Evolutionary conservation across 2,329 filamentous ascomycete species (phyloP), one percentile per base, ranked within the genome.

Genomic region (Fusarium sp.): DNA sequence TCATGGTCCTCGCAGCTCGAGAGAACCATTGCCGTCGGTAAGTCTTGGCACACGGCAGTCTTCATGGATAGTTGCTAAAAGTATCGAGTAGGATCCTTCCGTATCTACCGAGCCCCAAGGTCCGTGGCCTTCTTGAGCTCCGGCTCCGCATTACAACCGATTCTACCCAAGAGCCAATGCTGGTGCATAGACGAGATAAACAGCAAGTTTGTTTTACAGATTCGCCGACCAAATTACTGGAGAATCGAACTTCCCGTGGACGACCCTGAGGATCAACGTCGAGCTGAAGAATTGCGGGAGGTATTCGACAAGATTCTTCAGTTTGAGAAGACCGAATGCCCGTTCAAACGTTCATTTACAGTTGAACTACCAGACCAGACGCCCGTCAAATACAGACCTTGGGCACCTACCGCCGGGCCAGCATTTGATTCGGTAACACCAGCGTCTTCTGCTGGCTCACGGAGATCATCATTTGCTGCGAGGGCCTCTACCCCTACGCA

Each of bases 41-140:
- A 66, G 86, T 42, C 31, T 10, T 18, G 13, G 26, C 24, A 24
- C 13, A 14, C 7, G 8, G 24, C n/a, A 18, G 5, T 15, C 22
- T 18, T 24, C 22, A 24, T 9, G 15, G 8, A 14, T n/a, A 22
- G 45, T 49, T 36, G 31, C 53, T 63, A 36, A 60, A n/a, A 26
- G 36, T 18, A 17, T 8, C 18, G 17, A 55, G 14, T 18, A 88
- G 94, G 94, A 3, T 87, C 90, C 2, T 86, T 98, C 63, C 88
- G 91, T 68, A 93, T 98, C 68, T 97, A 98, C 78, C 91, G 92
- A 74, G 92, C 96, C 34, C 92, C 92, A 9, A 92, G 93, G 20
- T 93, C 93, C 11, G 93, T 96, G 17, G 92, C 93, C 14, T 98
- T 97, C 75, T 85, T 98, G 11, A 95, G 92, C 79, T 97, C 94